Base-by-base conservation (phyloP, 352 stramenopile species). In the Pythium aristosporum region DNA sequence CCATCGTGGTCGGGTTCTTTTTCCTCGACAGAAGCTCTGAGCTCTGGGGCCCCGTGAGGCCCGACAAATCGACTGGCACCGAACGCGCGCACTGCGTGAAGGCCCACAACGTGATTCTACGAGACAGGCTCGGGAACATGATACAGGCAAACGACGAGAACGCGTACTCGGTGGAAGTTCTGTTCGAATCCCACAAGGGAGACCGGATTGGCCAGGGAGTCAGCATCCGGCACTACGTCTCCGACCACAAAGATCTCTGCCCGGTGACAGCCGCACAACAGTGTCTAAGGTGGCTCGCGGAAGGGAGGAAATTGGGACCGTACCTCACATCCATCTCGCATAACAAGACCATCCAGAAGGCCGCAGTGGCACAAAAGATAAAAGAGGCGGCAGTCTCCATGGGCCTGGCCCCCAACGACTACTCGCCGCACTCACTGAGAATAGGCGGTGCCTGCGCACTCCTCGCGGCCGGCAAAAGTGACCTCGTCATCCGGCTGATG, bases 1-100 rank as follows among this genome's bases (percentile, higher is more conserved):
- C 65, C 0, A 67, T 75, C 41, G 25, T 73, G 0, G n/a, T 73
- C 0, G 61, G 18, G 0, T 71, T 65, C 49, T 73, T 73, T 61
- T 73, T 73, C 53, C 54, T 69, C 0, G 49, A 71, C 20, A 30
- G 65, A 57, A 67, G 61, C 62, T 73, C 62, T 53, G 51, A 76
- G 59, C 62, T 69, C 3, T 68, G 61, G 49, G 52, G 61, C 2
- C 58, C 58, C 52, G 58, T 58, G 2, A 37, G 25, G 2, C 2
- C 18, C 5, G 49, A 65, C 18, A 44, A 32, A 15, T 58, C 58
- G 3, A 58, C 58, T 7, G 39, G 58, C 13, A 23, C 15, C 23
- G 48, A 65, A 16, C 18, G 58, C n/a, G n/a, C 30, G 10, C 49
- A 65, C 18, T 65, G 58, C n/a, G 58, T 59, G n/a, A 58, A 65